Conservation (phyloP, 768 basidiomycete genomes). For the Antrodiella citrinella region DNA sequence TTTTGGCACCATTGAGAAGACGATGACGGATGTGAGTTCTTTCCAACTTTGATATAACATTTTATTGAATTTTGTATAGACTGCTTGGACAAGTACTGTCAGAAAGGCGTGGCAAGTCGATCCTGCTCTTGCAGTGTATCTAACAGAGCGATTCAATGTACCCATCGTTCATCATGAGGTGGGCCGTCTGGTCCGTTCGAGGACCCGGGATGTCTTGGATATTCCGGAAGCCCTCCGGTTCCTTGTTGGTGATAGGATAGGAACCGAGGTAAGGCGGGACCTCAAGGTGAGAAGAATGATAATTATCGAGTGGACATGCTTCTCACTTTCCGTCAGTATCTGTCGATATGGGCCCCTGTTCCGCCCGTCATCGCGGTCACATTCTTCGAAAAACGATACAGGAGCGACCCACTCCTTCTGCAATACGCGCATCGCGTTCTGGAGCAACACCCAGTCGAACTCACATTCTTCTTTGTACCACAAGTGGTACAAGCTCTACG, state of each 20-base stretch:
- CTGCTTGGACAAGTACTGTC: constrained; percentile 58
- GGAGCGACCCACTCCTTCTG: constrained; percentile 75
- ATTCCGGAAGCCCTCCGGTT: constrained; percentile 76
- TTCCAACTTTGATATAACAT: not conserved
- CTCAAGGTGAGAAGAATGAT: constrained; percentile 52
- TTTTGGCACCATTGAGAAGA: constrained; percentile 45
- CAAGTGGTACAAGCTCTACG: constrained; percentile 96
- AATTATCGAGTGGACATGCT: not conserved
- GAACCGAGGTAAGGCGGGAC: constrained; percentile 50
- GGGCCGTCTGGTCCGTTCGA: constrained; percentile 61
- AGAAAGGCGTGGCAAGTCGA: constrained; percentile 76
- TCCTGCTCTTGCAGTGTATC: constrained; percentile 74
- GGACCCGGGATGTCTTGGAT: constrained; percentile 60
- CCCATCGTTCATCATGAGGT: constrained; percentile 64
- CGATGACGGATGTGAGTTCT: constrained; percentile 50
- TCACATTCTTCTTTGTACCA: constrained; percentile 98
- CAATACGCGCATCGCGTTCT: constrained; percentile 97
- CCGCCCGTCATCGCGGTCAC: constrained; percentile 76
- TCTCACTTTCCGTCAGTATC: constrained; percentile 43
- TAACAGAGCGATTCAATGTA: constrained; percentile 85
- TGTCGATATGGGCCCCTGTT: constrained; percentile 84
- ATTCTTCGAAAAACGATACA: constrained; percentile 79
- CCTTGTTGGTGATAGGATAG: constrained; percentile 68
- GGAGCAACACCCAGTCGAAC: constrained; percentile 87
- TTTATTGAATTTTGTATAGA: constrained; percentile 36